Base-by-base conservation (phyloP, 2,329 filamentous ascomycete species). In the Pseudogymnoascus sp. region DNA sequence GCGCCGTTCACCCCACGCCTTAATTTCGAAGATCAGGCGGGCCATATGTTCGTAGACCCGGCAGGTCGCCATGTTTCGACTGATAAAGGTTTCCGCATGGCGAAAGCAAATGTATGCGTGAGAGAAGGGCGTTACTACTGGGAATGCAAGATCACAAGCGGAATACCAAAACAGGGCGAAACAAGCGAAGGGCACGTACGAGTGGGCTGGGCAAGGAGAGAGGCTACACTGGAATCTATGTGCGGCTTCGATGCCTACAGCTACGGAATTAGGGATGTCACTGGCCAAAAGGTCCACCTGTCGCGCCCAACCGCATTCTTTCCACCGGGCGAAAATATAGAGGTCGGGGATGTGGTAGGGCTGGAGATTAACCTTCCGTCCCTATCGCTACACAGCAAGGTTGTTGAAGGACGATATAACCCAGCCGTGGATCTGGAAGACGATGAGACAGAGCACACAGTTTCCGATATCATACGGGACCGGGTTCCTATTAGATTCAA, bases 401-500 rank as follows among this genome's bases (percentile, higher is more conserved):
- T 98, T 31, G 90, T 96, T 34, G 85, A 89, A 64, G 92, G 92
- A 8, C 86, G 89, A 60, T 97, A 93, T 78, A 96, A 97, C 72
- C 91, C 92, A 1, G 87, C 90, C 2, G 86, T 93, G 0, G 93
- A 97, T 72, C 74, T 85, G 0, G 83, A 87, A 68, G 85, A 87
- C 51, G 80, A 84, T 4, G 76, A 79, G 16, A 74, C 79, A 2
- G 70, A 73, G 1, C 80, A 83, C 0, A 81, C 83, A n/a, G 83
- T 84, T 0, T 78, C 85, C 14, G 95, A 98, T 75, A 90, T 98
- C 67, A 90, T 99, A 65, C 91, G 96, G 67, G 96, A 99, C 75
- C 90, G 95, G 60, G 92, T 97, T 51, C 93, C 95, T 0, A 96
- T 98, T 69, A 87, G 93, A 8, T 96, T 96, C 80, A 97, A 96